Evolutionary conservation across 1,284 basidiomycete species (phyloP).

Genomic region (Tylopilus orsonianus): DNA sequence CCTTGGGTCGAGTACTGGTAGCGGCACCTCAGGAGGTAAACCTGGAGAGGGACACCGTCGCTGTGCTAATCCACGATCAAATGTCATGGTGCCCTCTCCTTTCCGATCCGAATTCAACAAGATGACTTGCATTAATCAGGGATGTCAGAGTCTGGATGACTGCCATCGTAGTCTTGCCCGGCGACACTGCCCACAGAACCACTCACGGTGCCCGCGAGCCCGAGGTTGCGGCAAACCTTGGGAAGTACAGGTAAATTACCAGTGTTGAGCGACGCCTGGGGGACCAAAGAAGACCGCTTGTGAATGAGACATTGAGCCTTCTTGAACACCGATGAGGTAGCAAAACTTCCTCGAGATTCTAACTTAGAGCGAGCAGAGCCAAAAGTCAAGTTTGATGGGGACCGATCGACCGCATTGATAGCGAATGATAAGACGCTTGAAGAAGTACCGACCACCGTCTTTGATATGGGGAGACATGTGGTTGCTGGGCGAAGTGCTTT

Average conservation of each 20-base stretch:
- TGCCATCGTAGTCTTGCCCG: conserved; percentile 46
- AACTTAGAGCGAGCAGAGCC: conserved; percentile 40
- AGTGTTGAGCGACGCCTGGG: conserved; percentile 14
- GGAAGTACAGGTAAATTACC: conserved; percentile 43
- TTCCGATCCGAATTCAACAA: conserved; percentile 50
- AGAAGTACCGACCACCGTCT: conserved; percentile 10
- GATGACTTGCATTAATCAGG: conserved; percentile 70
- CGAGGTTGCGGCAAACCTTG: conserved; percentile 53
- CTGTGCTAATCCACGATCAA: conserved; percentile 21
- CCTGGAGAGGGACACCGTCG: conserved; percentile 39
- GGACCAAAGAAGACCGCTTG: conserved; percentile 39
- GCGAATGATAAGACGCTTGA: conserved; percentile 18
- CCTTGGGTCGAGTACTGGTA: conserved; percentile 32
- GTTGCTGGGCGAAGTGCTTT: conserved; percentile 56
- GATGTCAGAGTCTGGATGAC: conserved; percentile 72
- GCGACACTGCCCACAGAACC: conserved; percentile 48
- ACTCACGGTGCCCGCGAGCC: conserved; percentile 64
- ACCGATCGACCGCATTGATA: conserved; percentile 28
- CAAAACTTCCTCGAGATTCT: conserved; percentile 33
- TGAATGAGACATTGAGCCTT: conserved; percentile 37
- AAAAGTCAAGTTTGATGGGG: conserved; percentile 48
- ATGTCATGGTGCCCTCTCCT: conserved; percentile 45
- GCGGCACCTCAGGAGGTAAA: conserved; percentile 40
- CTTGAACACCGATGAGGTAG: conserved; percentile 51
- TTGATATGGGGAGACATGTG: conserved; percentile 20